Evolutionary conservation across 2,329 filamentous ascomycete species (phyloP), one percentile per base, ranked within the genome.

Genomic region (Macroventuria anomochaeta): DNA sequence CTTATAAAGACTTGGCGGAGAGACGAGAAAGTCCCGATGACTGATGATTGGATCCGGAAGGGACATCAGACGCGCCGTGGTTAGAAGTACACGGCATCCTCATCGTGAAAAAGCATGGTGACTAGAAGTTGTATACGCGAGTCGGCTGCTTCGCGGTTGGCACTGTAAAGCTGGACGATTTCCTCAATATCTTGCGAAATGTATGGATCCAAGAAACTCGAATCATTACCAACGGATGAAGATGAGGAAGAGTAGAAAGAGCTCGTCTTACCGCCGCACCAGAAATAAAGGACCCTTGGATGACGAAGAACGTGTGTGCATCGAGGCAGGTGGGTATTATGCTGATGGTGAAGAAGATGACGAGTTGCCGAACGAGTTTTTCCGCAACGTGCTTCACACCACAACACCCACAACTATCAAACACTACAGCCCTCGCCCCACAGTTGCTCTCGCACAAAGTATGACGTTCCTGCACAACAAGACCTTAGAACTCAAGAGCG

Each of bases 251-350:
- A 23, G 13, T 12, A 25, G 20, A 5, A 7, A 13, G 13, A 17
- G 15, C 15, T 15, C 2, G 3, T 11, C 7, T 17, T 26, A 7
- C 37, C 44, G 18, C 26, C 20, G 2, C 52, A 46, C 3, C 15
- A 38, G 15, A 42, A 32, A 6, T 50, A 50, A 41, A 50, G 31
- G 46, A 51, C 15, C 40, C 46, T 8, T 49, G 34, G 40, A 49
- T 49, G 40, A 40, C 29, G 11, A 25, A 26, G 3, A 46, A 50
- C 17, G 28, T 25, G 20, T 38, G 2, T 20, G 36, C 2, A 25
- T 38, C 8, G 36, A 25, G 20, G 36, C 36, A 6, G 36, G 25
- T 20, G 21, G 12, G 2, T 25, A 25, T 13, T 38, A 38, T 38
- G 20, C 36, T n/a, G 21, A 38, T n/a, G 20, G 6, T 5, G 20